A percentile compares a stretch with the other conserved stretches of the same genome.
phyloP scores from a whole-genome alignment of 805 yeast species.

The Lipomyces yamadae region DNA sequence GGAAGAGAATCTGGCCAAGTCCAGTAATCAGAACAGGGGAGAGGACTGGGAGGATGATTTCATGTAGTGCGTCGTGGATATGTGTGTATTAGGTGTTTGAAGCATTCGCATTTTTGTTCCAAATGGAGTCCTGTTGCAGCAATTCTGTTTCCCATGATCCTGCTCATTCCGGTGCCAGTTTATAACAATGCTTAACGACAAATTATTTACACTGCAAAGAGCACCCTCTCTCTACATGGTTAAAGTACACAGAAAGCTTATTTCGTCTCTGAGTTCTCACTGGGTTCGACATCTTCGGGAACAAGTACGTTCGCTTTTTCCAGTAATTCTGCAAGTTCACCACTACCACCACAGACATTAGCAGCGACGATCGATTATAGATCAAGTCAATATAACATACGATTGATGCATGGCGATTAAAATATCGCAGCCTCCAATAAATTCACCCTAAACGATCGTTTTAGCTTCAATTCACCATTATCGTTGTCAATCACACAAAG shows the following conservation, averaged over 20 bases:
- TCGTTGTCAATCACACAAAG: neutral
- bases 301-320: constrained; percentile 73
- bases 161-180: neutral
- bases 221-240: neutral
- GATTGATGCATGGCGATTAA: constrained; percentile 84
- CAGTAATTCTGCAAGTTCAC: constrained; percentile 85
- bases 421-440: constrained; percentile 97
- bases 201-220: too few species aligned
- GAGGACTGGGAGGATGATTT: constrained; percentile 66
- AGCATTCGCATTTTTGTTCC: too few species aligned
- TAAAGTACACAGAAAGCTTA: neutral
- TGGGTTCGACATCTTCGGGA: neutral
- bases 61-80: constrained; percentile 45
- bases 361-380: neutral
- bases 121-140: too few species aligned
- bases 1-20: constrained; percentile 52
- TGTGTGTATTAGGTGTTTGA: neutral
- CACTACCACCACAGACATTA: constrained; percentile 48
- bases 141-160: neutral
- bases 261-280: neutral
- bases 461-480: neutral
- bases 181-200: neutral
- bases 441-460: constrained; percentile 60
- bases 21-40: constrained; percentile 54
- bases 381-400: constrained; percentile 17